Evolutionary conservation across 352 stramenopile genomes (phyloP), one percentile per base, ranked within the genome.

Genomic region (Poterioochromonas sp.): DNA sequence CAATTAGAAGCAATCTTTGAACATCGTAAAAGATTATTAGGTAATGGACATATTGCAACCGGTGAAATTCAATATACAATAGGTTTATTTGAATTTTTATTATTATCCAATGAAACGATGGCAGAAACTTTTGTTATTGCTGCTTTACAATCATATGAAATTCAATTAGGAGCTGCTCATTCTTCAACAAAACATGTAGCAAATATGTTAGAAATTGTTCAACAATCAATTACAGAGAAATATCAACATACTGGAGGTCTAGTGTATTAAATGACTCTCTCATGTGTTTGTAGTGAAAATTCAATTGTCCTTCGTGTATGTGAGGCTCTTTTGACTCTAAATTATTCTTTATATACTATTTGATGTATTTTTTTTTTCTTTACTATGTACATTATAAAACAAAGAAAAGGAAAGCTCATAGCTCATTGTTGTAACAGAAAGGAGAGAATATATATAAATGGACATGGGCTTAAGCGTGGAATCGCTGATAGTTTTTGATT

Each of bases 11-110:
- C 8, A 8, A 76, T 76, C 34, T 62, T 63, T 41, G 40, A 76
- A 41, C 32, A 60, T 76, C 53, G 83, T 32, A 71, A 81, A 51
- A 83, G 87, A 62, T 78, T 87, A 43, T 81, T 89, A 20, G 85
- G 85, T 2, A 81, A 87, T 18, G 77, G 64, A 32, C 85, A 89
- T 79, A 88, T 89, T 51, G 85, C 85, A 15, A 89, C 84, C 20
- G 81, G 81, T 1, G 81, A 84, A 35, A 73, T 77, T n/a, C 60
- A 79, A 78, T 88, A 85, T 77, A 86, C 83, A 1, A 76, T 86
- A n/a, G 84, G 83, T 20, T 78, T 88, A 26, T 79, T 88, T 34
- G 54, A 83, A 22, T 78, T 85, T 44, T 84, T 86, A 73, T 32
- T 83, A 2, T 37, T 77, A 51, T 68, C 26, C 1, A 82, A 74